Conservation (phyloP, 75 land plant genomes). For the Larix kaempferi region DNA sequence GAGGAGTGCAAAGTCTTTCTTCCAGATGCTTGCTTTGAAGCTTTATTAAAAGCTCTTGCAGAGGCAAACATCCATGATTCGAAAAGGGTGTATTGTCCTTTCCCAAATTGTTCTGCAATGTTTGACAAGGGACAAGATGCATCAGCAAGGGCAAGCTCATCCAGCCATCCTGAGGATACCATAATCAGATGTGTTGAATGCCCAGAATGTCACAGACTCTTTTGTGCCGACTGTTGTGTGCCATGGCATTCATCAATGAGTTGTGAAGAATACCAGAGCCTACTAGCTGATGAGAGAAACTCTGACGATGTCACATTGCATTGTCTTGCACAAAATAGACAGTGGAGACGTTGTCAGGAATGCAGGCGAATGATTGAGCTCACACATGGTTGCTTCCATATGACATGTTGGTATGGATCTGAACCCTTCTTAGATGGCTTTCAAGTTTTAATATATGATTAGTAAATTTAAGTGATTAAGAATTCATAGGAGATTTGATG, state of each 20-base stretch:
- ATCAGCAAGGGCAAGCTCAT: constrained; percentile 35
- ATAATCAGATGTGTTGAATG: constrained; percentile 40
- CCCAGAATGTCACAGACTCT: constrained; percentile 58
- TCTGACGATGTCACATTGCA: constrained; percentile 57
- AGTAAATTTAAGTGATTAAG: not conserved
- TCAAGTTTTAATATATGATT: not conserved
- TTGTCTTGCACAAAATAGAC: constrained; percentile 47
- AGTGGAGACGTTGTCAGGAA: constrained; percentile 68
- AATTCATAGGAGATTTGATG: not conserved
- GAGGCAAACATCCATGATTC: constrained; percentile 56
- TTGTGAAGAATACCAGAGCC: constrained; percentile 64
- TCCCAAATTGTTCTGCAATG: constrained; percentile 67
- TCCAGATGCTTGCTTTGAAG: constrained; percentile 33
- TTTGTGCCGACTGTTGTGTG: constrained; percentile 79
- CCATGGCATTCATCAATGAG: constrained; percentile 82
- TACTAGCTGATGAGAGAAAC: constrained; percentile 42
- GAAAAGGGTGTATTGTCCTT: constrained; percentile 75
- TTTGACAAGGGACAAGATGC: constrained; percentile 36
- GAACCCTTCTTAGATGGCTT: no score
- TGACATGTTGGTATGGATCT: constrained; percentile 69
- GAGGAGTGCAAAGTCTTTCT: constrained; percentile 62
- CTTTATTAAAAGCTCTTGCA: constrained; percentile 33
- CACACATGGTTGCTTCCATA: constrained; percentile 69
- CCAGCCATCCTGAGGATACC: constrained; percentile 22
- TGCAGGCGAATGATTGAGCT: constrained; percentile 81